Conservation (phyloP, 1,284 basidiomycete genomes). For the Ceratorhiza oryzae-sativae region DNA sequence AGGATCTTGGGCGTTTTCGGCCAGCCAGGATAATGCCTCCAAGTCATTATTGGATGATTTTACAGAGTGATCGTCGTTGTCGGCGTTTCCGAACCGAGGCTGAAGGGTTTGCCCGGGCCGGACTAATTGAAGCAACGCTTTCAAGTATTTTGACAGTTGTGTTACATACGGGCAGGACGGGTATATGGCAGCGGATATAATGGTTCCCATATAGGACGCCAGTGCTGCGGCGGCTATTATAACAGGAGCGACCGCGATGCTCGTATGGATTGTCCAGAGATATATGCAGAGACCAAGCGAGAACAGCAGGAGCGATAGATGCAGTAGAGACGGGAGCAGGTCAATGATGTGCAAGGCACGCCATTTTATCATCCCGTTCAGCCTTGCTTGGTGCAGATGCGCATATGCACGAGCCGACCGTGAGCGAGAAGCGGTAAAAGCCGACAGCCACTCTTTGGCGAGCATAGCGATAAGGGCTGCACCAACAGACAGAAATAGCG, state of each 20-base stretch:
- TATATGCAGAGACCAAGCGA: conserved; percentile 6
- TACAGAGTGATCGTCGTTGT: too few species aligned
- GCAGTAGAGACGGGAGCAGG: conserved; percentile 32
- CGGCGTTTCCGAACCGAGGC: neutral
- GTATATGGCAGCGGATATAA: neutral
- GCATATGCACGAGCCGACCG: conserved; percentile 16
- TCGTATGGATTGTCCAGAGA: conserved; percentile 16
- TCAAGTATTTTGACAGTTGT: conserved; percentile 14
- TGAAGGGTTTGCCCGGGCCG: neutral
- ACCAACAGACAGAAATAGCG: conserved; percentile 9
- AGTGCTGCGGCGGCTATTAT: neutral
- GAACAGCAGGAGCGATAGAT: conserved; percentile 33
- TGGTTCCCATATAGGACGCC: neutral
- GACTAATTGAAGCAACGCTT: neutral
- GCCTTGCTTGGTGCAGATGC: neutral
- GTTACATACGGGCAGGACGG: conserved; percentile 11
- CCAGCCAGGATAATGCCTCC: neutral
- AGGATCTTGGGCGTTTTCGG: neutral
- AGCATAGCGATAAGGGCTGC: conserved; percentile 23
- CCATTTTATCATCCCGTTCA: conserved; percentile 25
- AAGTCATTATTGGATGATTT: neutral
- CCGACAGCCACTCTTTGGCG: conserved; percentile 36
- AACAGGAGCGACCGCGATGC: neutral
- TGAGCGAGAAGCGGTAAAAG: conserved; percentile 8
- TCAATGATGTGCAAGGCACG: conserved; percentile 8